These are phyloP conservation scores for Picea sitchensis DNA, from an alignment of 75 land plant species.

Conservation along the genomic window DNA sequence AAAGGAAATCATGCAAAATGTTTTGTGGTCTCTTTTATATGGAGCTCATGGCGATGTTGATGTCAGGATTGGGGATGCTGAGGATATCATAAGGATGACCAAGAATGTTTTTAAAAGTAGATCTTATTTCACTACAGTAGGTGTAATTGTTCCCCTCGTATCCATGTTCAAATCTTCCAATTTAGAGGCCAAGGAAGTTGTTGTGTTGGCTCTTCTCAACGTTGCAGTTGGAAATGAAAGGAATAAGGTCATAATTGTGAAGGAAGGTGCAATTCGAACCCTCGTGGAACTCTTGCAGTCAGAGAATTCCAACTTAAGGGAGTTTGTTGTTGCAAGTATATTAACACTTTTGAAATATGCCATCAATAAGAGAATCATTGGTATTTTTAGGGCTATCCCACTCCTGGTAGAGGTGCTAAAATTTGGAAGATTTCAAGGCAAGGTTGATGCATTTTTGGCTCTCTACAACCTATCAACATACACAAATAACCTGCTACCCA, in stretches of 20 bases:
- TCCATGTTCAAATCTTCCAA: constrained; percentile 39
- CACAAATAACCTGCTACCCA: too few species aligned
- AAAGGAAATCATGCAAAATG: too few species aligned
- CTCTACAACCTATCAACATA: not conserved
- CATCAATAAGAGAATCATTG: too few species aligned
- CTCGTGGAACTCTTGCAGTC: too few species aligned
- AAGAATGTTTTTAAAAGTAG: constrained; percentile 36
- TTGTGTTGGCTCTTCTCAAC: constrained; percentile 62
- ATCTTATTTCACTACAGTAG: constrained; percentile 40
- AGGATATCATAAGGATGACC: constrained; percentile 46
- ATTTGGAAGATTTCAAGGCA: too few species aligned
- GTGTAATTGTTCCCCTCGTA: constrained; percentile 49
- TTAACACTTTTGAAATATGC: too few species aligned
- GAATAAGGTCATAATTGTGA: constrained; percentile 13
- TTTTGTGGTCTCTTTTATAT: too few species aligned
- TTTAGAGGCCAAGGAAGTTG: constrained; percentile 34
- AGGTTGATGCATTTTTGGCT: too few species aligned
- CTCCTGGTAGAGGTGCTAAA: too few species aligned
- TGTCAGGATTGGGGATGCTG: constrained; percentile 25
- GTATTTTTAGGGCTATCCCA: constrained; percentile 22
- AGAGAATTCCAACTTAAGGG: too few species aligned
- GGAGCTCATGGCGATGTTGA: too few species aligned
- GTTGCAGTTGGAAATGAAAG: constrained; percentile 59
- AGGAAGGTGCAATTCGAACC: constrained; percentile 21
- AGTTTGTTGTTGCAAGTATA: too few species aligned